Evolutionary conservation across 2,329 filamentous ascomycete species (phyloP).

Genomic region (Venturia pyrina): DNA sequence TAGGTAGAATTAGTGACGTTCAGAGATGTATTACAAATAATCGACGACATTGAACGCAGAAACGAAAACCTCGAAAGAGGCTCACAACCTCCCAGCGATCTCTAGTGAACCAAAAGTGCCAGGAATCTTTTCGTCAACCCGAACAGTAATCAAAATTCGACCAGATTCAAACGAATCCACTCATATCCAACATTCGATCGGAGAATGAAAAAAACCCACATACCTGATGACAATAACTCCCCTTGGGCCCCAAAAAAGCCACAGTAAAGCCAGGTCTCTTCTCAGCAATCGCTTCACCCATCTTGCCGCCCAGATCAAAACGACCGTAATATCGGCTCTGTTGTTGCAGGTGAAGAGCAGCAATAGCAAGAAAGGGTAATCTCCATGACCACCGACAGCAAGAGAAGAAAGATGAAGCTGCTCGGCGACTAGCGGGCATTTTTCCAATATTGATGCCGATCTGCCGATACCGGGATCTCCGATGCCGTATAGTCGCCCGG

Average conservation of each 20-base stretch:
- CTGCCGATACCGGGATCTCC: not conserved
- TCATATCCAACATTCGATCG: not conserved
- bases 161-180: not conserved
- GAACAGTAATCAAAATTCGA: not conserved
- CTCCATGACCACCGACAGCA: not conserved
- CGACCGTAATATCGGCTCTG: not conserved
- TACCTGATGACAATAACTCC: constrained; percentile 14
- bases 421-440: not conserved
- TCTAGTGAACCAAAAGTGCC: not conserved
- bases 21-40: not conserved
- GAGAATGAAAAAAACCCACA: not conserved
- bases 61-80: not conserved
- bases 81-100: not conserved
- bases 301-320: not conserved
- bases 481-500: too few species aligned
- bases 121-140: too few species aligned
- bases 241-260: constrained; percentile 13
- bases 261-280: not conserved
- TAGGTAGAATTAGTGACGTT: not conserved
- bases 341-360: too few species aligned
- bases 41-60: not conserved
- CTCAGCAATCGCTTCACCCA: not conserved
- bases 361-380: not conserved
- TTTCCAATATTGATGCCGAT: not conserved
- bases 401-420: not conserved